Evolutionary conservation across 345 rosid species (phyloP).

Genomic region (Eucalyptus rudis): DNA sequence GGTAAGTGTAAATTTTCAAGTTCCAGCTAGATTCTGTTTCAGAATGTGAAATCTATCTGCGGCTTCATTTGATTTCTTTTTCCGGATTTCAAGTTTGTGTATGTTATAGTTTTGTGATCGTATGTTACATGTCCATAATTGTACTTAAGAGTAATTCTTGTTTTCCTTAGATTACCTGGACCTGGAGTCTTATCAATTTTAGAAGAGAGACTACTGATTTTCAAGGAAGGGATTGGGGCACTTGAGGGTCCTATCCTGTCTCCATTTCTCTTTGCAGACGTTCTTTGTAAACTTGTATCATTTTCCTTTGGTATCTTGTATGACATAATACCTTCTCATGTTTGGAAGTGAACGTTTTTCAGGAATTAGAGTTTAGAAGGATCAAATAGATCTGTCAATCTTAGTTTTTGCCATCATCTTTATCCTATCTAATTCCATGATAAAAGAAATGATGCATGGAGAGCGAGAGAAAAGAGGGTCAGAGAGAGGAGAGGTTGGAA

Average conservation of each 20-base stretch:
- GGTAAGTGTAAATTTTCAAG: background rate
- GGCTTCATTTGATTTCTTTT: background rate
- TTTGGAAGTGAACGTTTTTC: background rate
- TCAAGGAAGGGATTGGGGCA: background rate
- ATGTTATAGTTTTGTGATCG: too few species aligned
- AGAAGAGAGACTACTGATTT: background rate
- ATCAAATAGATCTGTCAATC: background rate
- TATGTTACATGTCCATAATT: background rate
- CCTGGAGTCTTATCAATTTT: background rate
- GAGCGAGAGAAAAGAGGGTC: background rate
- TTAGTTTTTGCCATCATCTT: background rate
- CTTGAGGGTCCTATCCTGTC: background rate
- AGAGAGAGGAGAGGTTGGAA: background rate
- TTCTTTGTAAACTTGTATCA: background rate
- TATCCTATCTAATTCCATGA: background rate
- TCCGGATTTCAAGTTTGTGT: background rate
- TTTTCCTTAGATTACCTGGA: background rate
- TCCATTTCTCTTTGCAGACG: background rate
- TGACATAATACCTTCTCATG: background rate
- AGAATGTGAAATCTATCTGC: background rate
- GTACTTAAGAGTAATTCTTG: background rate
- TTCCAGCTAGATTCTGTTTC: background rate
- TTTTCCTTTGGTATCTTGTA: background rate
- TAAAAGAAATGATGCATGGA: background rate
- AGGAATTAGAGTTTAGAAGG: background rate